Conservation (phyloP, 129 eudicot genomes). For the Flaveria linearis region DNA sequence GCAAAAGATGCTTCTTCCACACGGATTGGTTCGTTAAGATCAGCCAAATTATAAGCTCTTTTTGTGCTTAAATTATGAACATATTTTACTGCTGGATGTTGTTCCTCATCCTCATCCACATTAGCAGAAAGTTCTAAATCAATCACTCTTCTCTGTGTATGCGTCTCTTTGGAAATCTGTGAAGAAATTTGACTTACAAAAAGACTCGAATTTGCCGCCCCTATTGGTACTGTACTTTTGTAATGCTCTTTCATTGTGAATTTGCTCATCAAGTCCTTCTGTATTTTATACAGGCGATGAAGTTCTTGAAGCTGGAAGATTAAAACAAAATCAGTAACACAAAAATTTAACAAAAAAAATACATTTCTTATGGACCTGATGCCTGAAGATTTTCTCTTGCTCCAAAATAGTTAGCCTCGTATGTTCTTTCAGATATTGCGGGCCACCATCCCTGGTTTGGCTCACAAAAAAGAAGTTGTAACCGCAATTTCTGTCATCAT, state of each 20-base stretch:
- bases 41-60: conserved; percentile 33
- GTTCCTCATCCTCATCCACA: conserved; percentile 33
- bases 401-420: conserved; percentile 60
- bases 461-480: conserved; percentile 32
- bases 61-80: conserved; percentile 11
- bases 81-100: conserved; percentile 12
- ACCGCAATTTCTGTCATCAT: conserved; percentile 38
- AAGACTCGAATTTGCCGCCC: conserved; percentile 28
- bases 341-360: neutral
- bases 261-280: conserved; percentile 66
- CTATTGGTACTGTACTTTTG: conserved; percentile 23
- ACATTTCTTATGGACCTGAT: conserved; percentile 49
- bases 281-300: conserved; percentile 73
- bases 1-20: conserved; percentile 37
- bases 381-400: conserved; percentile 68
- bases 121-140: conserved; percentile 46
- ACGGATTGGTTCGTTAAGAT: conserved; percentile 52
- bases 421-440: conserved; percentile 42
- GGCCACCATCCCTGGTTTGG: conserved; percentile 38
- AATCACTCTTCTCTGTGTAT: conserved; percentile 34
- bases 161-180: conserved; percentile 26
- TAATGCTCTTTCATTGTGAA: conserved; percentile 32
- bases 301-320: conserved; percentile 72
- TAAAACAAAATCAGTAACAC: conserved; percentile 14
- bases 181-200: conserved; percentile 25